Percentiles rank a stretch among this genome's conserved stretches.
These are phyloP conservation scores for Pleurotus tuoliensis DNA, from an alignment of 768 basidiomycete genomes.

Conservation along the genomic window DNA sequence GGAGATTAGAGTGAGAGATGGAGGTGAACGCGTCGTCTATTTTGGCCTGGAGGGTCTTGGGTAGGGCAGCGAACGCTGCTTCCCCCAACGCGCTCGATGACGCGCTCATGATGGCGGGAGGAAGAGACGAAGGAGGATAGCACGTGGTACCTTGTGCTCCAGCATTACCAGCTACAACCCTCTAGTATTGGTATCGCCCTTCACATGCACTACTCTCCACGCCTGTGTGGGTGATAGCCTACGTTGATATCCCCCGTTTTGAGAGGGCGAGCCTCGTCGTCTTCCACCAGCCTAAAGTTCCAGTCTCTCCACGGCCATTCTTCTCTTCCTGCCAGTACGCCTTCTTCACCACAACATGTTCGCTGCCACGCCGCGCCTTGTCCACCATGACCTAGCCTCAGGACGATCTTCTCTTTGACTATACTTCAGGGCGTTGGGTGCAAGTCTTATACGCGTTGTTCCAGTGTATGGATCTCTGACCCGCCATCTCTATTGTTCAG, in stretches of 20 bases:
- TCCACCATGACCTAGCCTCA: slow-evolving; percentile 18
- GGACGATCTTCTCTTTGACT: slow-evolving; percentile 29
- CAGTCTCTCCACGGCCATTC: too few species aligned
- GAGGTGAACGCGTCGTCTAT: slow-evolving; percentile 12
- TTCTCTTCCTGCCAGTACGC: too few species aligned
- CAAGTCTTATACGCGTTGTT: slow-evolving; percentile 24
- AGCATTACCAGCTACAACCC: too few species aligned
- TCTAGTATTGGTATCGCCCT: too few species aligned
- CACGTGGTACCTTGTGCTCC: too few species aligned
- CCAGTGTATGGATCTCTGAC: slow-evolving; percentile 16
- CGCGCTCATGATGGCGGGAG: too few species aligned
- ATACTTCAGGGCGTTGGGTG: slow-evolving; percentile 32
- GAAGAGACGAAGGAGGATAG: too few species aligned
- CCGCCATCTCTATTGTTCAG: slow-evolving; percentile 18
- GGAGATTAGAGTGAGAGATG: background rate
- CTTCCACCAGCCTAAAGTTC: too few species aligned
- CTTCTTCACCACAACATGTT: too few species aligned
- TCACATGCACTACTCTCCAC: too few species aligned
- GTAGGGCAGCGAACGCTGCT: slow-evolving; percentile 5
- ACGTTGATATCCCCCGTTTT: background rate
- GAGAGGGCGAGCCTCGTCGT: too few species aligned
- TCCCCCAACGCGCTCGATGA: slow-evolving; percentile 6
- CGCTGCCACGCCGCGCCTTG: slow-evolving; percentile 16
- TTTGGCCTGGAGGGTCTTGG: background rate
- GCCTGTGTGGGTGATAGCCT: too few species aligned